Conservation (phyloP, 2,329 filamentous ascomycete genomes). For the Metarhizium guizhouense region DNA sequence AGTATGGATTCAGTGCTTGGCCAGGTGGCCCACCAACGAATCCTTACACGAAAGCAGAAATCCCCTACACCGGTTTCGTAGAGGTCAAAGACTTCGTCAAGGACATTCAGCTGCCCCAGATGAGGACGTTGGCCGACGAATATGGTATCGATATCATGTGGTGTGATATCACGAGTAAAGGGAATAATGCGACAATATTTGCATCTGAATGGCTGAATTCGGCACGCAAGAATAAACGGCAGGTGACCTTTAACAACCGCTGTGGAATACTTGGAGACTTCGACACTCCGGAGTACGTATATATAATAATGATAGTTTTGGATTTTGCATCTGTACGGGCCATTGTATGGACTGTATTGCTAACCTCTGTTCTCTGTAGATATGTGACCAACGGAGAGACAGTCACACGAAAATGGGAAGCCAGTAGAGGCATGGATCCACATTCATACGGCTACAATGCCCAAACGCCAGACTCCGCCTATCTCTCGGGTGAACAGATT, state of each 20-base stretch:
- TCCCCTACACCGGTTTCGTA: too few relatives aligned
- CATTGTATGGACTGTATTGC: too few relatives aligned
- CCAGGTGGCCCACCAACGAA: slow-evolving; percentile 17
- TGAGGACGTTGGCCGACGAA: slow-evolving; percentile 12
- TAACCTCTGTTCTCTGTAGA: slow-evolving; percentile 1
- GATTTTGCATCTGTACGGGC: too few relatives aligned
- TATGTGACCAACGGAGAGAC: not conserved
- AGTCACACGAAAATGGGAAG: slow-evolving; percentile 44
- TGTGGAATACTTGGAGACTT: too few relatives aligned
- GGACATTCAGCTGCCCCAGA: too few relatives aligned
- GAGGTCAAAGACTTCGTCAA: too few relatives aligned
- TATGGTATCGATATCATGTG: slow-evolving; percentile 38
- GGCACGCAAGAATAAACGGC: slow-evolving; percentile 27
- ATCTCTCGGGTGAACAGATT: slow-evolving; percentile 33
- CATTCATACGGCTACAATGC: slow-evolving; percentile 50
- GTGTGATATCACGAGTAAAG: slow-evolving; percentile 28
- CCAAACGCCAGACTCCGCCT: slow-evolving; percentile 36
- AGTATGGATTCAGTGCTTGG: slow-evolving; percentile 23
- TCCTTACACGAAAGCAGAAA: too few relatives aligned
- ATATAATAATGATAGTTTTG: too few relatives aligned
- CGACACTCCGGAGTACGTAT: too few relatives aligned
- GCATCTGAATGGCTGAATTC: slow-evolving; percentile 29
- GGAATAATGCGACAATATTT: not conserved
- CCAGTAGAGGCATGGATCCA: slow-evolving; percentile 49
- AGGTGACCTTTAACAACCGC: slow-evolving; percentile 23